Conservation (phyloP, 305 asterid genomes). For the Fraxinus platypoda region DNA sequence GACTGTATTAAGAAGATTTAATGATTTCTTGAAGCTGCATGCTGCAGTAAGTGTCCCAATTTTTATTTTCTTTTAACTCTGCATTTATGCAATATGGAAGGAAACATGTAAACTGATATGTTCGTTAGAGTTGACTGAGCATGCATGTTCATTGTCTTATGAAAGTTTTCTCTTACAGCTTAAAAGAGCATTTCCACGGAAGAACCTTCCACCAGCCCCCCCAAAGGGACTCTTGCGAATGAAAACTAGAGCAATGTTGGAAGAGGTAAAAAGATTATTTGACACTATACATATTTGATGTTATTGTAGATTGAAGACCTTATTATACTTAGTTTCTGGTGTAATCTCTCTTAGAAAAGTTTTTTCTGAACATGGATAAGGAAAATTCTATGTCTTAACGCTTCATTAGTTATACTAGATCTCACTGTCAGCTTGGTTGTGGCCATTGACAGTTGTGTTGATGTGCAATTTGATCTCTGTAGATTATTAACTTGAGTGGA, state of each 20-base stretch:
- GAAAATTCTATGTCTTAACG: neutral
- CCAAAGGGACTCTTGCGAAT: slow-evolving; percentile 82
- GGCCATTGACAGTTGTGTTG: neutral
- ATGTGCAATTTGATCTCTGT: neutral
- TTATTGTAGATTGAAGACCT: neutral
- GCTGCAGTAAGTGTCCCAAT: slow-evolving; percentile 69
- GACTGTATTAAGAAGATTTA: slow-evolving; percentile 86
- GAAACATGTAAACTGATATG: slow-evolving; percentile 4
- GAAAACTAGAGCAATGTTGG: slow-evolving; percentile 85
- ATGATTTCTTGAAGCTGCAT: slow-evolving; percentile 83
- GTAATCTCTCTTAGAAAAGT: neutral
- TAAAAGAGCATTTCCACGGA: slow-evolving; percentile 69
- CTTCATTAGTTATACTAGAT: neutral
- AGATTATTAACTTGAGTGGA: slow-evolving; percentile 16
- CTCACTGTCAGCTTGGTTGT: slow-evolving; percentile 8
- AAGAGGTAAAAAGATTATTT: slow-evolving; percentile 59
- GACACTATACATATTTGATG: neutral
- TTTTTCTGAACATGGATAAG: neutral
- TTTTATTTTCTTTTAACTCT: neutral
- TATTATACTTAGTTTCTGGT: neutral
- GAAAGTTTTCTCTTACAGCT: slow-evolving; percentile 51
- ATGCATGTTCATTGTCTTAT: slow-evolving; percentile 9
- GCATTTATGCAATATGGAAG: neutral
- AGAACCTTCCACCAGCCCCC: slow-evolving; percentile 78
- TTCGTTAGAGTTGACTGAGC: slow-evolving; percentile 18